phyloP scores from a whole-genome alignment of 345 rosid genomes.

The Syzygium aromaticum region DNA sequence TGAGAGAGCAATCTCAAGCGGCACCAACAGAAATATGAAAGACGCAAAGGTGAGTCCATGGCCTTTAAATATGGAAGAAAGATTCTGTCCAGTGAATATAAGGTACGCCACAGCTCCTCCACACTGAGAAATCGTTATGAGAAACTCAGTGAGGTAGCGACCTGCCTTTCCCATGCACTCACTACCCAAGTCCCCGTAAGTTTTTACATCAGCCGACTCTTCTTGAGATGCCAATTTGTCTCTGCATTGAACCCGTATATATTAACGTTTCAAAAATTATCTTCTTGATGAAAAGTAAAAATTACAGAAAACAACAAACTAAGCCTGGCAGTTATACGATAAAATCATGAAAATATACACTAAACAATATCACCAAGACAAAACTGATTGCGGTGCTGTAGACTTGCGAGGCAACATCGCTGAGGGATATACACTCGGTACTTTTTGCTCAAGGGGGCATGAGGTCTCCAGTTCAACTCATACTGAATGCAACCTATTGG shows the following conservation, averaged over 20 bases:
- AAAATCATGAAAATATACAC: not conserved
- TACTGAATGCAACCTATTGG: not conserved
- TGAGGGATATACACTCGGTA: not conserved
- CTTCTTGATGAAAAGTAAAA: not conserved
- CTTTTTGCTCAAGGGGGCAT: not conserved
- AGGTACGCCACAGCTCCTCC: slow-evolving; percentile 88
- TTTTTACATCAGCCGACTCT: slow-evolving; percentile 40
- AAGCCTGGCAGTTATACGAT: not conserved
- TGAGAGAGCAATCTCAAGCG: slow-evolving; percentile 59
- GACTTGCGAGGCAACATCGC: not conserved
- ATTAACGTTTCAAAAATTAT: not conserved
- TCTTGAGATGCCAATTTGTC: slow-evolving; percentile 47
- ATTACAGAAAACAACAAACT: not conserved
- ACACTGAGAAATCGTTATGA: slow-evolving; percentile 67
- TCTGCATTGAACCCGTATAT: slow-evolving; percentile 63
- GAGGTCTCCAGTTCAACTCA: not conserved
- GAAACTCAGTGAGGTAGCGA: slow-evolving; percentile 64
- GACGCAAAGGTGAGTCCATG: slow-evolving; percentile 24
- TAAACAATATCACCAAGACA: not conserved
- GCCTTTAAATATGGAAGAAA: slow-evolving; percentile 46
- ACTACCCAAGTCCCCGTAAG: slow-evolving; percentile 83
- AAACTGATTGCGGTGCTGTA: not conserved
- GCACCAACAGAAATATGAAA: slow-evolving; percentile 63
- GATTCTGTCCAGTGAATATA: slow-evolving; percentile 78
- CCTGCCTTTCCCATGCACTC: slow-evolving; percentile 66